Conservation (phyloP, 1,284 basidiomycete genomes). For the Sanghuangporus baumii region DNA sequence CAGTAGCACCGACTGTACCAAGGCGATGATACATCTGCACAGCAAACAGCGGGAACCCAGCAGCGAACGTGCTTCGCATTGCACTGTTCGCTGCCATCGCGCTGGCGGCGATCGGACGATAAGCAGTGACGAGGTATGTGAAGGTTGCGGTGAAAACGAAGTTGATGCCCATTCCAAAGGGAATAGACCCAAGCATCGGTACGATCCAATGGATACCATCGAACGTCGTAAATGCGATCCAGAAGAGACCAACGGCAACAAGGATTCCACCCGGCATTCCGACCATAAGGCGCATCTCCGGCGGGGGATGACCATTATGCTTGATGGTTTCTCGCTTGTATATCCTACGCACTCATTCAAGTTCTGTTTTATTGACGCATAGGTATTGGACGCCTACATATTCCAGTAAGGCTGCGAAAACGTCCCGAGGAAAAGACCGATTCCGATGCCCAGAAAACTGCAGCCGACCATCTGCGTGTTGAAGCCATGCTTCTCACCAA, state of each 20-base stretch:
- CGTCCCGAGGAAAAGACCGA: constrained; percentile 57
- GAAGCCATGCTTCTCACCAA: constrained; percentile 57
- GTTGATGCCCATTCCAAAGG: constrained; percentile 54
- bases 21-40: constrained; percentile 51
- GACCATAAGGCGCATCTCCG: constrained; percentile 63
- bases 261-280: constrained; percentile 67
- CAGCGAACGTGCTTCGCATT: constrained; percentile 60
- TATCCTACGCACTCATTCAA: constrained; percentile 20
- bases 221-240: constrained; percentile 72
- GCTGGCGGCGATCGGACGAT: constrained; percentile 72
- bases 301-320: constrained; percentile 49
- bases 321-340: constrained; percentile 28
- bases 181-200: constrained; percentile 58
- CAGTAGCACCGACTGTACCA: constrained; percentile 71
- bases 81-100: constrained; percentile 74
- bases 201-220: constrained; percentile 65
- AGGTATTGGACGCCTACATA: constrained; percentile 29
- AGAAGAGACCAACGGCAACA: constrained; percentile 63
- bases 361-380: background rate
- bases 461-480: constrained; percentile 55
- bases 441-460: constrained; percentile 66
- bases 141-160: constrained; percentile 66
- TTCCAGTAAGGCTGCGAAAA: constrained; percentile 63
- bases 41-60: constrained; percentile 69
- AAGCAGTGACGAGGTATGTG: constrained; percentile 67